Evolutionary conservation across 257 asterid genomes (phyloP).

Genomic region (Ilex aquifolium): DNA sequence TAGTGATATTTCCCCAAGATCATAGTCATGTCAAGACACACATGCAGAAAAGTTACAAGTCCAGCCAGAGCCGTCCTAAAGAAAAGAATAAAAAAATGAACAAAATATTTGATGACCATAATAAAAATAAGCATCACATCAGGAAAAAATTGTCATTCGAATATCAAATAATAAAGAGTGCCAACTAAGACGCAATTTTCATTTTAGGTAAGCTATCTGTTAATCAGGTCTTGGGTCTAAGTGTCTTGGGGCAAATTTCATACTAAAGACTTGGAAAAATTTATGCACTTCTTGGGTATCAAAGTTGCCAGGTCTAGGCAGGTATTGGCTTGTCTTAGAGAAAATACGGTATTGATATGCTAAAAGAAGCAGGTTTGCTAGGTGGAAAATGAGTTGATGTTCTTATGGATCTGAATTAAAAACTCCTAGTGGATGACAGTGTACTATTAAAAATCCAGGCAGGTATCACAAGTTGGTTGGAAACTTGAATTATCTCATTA

Average conservation of each 20-base stretch:
- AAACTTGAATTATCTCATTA: no score
- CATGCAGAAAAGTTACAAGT: constrained; percentile 59
- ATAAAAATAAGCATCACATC: neutral
- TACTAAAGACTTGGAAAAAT: neutral
- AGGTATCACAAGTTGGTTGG: no score
- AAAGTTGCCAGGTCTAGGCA: no score
- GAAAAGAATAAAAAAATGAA: neutral
- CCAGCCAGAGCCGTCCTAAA: constrained; percentile 87
- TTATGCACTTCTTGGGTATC: no score
- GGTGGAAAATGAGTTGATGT: no score
- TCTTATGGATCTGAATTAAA: no score
- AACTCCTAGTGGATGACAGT: no score
- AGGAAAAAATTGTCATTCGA: neutral
- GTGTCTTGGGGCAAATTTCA: neutral
- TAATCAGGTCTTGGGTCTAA: neutral
- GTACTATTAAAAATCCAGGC: no score
- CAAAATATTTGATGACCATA: neutral
- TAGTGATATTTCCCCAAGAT: constrained; percentile 87
- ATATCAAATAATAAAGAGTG: neutral
- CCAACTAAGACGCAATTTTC: neutral
- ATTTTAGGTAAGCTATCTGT: neutral
- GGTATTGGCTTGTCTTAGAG: no score
- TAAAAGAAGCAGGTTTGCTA: no score
- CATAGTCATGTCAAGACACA: constrained; percentile 83
- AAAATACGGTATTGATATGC: no score